These are phyloP conservation scores for Pneumocystis oryctolagi DNA, from an alignment of 1,139 yeast genomes.

Conservation along the genomic window DNA sequence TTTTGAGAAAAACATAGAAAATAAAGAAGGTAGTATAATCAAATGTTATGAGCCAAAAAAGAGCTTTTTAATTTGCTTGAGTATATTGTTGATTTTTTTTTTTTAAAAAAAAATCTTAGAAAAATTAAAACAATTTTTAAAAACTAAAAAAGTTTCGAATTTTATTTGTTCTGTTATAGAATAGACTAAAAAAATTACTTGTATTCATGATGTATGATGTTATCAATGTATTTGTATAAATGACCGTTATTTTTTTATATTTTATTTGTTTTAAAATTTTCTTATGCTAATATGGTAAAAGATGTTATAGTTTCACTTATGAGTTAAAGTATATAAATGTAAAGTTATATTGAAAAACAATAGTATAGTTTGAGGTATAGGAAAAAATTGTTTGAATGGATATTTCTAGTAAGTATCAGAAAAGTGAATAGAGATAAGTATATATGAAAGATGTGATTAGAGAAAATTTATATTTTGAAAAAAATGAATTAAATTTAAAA, in stretches of 20 bases:
- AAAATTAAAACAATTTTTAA: no score
- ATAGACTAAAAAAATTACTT: not conserved
- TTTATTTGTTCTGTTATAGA: no score
- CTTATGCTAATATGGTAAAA: not conserved
- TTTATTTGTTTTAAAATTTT: not conserved
- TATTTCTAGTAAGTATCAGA: not conserved
- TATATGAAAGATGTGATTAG: not conserved
- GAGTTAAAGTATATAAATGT: not conserved
- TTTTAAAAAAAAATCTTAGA: no score
- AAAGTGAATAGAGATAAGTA: not conserved
- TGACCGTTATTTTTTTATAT: not conserved
- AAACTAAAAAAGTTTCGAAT: no score
- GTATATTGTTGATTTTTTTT: not conserved
- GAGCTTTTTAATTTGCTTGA: not conserved
- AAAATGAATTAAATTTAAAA: not conserved
- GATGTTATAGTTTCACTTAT: not conserved
- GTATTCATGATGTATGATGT: not conserved
- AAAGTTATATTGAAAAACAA: not conserved
- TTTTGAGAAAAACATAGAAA: not conserved
- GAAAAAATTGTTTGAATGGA: not conserved
- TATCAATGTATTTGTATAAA: not conserved
- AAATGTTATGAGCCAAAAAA: not conserved
- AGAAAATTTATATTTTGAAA: not conserved
- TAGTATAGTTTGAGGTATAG: not conserved
- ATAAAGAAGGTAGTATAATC: not conserved